These are phyloP conservation scores for Carex cristatella DNA, from an alignment of 176 grass and related monocot genomes.

Conservation along the genomic window DNA sequence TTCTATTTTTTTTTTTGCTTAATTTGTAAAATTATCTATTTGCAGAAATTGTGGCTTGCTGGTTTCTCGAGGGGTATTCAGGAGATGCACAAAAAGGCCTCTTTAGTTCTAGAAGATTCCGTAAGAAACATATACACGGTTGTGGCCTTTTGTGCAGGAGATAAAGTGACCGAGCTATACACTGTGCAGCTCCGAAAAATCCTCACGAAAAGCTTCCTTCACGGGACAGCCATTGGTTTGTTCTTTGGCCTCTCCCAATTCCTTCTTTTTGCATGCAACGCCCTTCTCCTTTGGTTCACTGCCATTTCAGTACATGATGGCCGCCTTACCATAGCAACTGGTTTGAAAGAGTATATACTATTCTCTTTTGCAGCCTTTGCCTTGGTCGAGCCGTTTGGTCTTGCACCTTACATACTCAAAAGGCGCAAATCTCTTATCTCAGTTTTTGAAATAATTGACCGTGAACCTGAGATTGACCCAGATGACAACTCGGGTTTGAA, in stretches of 20 bases:
- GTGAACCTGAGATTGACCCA: constrained; percentile 89
- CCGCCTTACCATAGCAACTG: constrained; percentile 60
- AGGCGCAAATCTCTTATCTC: constrained; percentile 80
- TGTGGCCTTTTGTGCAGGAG: constrained; percentile 95
- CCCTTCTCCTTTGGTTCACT: constrained; percentile 94
- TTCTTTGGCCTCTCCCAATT: constrained; percentile 97
- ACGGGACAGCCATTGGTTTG: constrained; percentile 83
- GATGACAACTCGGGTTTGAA: constrained; percentile 95
- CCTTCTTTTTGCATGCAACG: constrained; percentile 96
- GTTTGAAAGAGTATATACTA: constrained; percentile 94
- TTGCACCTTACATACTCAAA: constrained; percentile 98
- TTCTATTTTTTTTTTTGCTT: background rate
- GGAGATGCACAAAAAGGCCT: constrained; percentile 98
- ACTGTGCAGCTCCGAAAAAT: constrained; percentile 82
- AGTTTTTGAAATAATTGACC: constrained; percentile 98
- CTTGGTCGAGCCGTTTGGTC: constrained; percentile 95
- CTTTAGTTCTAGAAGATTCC: constrained; percentile 96
- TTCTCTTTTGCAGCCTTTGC: constrained; percentile 96
- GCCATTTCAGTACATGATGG: constrained; percentile 69
- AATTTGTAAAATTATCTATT: constrained; percentile 22
- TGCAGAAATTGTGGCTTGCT: constrained; percentile 98
- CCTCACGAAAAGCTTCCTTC: constrained; percentile 79
- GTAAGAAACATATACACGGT: constrained; percentile 99
- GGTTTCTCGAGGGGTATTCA: constrained; percentile 99
- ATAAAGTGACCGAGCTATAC: constrained; percentile 97